phyloP scores from a whole-genome alignment of 371 early-diverging fungal genomes.

The Mortierella sp. region DNA sequence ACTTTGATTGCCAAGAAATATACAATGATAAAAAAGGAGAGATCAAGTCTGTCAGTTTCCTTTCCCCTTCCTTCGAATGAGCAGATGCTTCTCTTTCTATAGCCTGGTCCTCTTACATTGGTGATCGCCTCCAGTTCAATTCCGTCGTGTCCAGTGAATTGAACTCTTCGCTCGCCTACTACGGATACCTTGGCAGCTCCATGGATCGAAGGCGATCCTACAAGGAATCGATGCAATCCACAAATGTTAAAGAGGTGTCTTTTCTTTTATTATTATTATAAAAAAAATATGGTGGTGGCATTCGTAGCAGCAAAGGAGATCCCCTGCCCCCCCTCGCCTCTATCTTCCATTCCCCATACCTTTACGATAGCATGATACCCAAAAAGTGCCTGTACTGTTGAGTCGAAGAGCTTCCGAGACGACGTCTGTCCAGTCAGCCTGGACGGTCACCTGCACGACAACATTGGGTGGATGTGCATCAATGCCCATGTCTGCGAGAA shows the following conservation, averaged over 20 bases:
- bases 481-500: constrained; percentile 34
- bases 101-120: constrained; percentile 23
- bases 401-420: constrained; percentile 34
- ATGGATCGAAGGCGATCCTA: constrained; percentile 43
- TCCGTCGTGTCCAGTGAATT: constrained; percentile 46
- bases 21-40: not conserved
- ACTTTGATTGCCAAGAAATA: constrained; percentile 2
- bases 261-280: constrained; percentile 47
- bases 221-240: not conserved
- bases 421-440: constrained; percentile 52
- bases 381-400: constrained; percentile 54
- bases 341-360: constrained; percentile 52
- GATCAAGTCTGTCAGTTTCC: not conserved
- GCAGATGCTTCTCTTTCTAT: too few relatives aligned
- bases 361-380: constrained; percentile 64
- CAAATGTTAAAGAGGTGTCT: too few relatives aligned
- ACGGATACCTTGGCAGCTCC: constrained; percentile 57
- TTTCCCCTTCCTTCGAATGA: not conserved
- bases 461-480: constrained; percentile 23
- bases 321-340: too few relatives aligned
- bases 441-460: constrained; percentile 49
- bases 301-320: too few relatives aligned
- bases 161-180: constrained; percentile 24
- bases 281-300: too few relatives aligned
- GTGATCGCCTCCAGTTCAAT: constrained; percentile 33